phyloP scores from a whole-genome alignment of 2,329 filamentous ascomycete genomes.

The Ceratocystiopsis minuta region DNA sequence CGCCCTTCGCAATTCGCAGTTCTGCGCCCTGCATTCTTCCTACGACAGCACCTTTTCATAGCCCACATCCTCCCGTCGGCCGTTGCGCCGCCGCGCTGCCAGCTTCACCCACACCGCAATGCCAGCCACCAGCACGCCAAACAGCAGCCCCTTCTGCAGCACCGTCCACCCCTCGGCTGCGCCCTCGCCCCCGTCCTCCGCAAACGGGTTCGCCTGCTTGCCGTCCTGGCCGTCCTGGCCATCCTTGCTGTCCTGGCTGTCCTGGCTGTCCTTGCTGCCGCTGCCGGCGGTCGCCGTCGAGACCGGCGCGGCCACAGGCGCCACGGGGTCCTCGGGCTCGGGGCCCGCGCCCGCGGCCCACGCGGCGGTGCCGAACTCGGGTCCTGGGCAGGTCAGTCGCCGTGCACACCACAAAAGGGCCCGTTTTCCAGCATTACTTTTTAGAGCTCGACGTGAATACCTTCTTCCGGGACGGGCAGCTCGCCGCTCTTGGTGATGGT shows the following conservation, averaged over 20 bases:
- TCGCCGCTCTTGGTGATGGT: slow-evolving; percentile 75
- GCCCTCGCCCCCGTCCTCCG: neutral
- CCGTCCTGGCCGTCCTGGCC: neutral
- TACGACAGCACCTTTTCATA: slow-evolving; percentile 28
- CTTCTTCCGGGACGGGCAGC: slow-evolving; percentile 69
- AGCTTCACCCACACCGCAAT: slow-evolving; percentile 27
- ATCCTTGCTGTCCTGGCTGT: neutral
- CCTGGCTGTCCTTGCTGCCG: neutral
- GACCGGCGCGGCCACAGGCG: neutral
- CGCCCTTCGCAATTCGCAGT: too few relatives aligned
- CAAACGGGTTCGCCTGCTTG: slow-evolving; percentile 2
- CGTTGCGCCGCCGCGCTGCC: slow-evolving; percentile 16
- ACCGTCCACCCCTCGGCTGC: slow-evolving; percentile 22
- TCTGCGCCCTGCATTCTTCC: neutral
- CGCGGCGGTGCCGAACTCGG: slow-evolving; percentile 18
- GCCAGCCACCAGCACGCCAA: slow-evolving; percentile 28
- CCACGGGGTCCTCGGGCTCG: slow-evolving; percentile 11
- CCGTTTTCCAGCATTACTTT: neutral
- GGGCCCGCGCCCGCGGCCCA: slow-evolving; percentile 20
- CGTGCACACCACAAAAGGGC: slow-evolving; percentile 1
- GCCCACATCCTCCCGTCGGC: slow-evolving; percentile 14
- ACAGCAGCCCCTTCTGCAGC: slow-evolving; percentile 31
- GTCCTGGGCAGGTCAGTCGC: slow-evolving; percentile 13
- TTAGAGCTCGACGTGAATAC: slow-evolving; percentile 84
- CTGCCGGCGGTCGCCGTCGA: neutral